Evolutionary conservation across 257 asterid genomes (phyloP).

Genomic region (Henckelia pumila): DNA sequence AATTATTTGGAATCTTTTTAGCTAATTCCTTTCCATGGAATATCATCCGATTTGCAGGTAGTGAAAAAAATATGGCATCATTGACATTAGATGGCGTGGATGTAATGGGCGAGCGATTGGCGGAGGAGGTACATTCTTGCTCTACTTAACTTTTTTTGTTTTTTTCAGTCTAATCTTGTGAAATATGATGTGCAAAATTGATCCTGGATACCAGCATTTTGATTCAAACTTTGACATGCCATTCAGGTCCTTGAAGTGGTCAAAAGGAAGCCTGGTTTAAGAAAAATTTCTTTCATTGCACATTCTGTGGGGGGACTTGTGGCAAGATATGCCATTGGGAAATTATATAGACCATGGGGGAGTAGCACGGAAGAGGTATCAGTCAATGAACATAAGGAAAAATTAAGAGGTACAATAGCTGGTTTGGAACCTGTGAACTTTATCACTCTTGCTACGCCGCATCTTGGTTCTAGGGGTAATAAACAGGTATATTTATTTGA

Average conservation of each 20-base stretch:
- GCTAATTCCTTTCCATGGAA: slow-evolving; percentile 4
- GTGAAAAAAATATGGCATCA: slow-evolving; percentile 72
- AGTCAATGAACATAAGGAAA: slow-evolving; percentile 33
- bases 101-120: slow-evolving; percentile 93
- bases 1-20: too few species aligned
- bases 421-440: slow-evolving; percentile 82
- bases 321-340: slow-evolving; percentile 93
- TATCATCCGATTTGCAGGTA: slow-evolving; percentile 52
- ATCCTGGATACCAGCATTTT: slow-evolving; percentile 11
- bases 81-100: slow-evolving; percentile 93
- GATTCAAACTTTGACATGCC: slow-evolving; percentile 29
- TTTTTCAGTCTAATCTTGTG: slow-evolving; percentile 21
- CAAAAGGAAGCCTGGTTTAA: slow-evolving; percentile 61
- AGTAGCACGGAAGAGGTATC: slow-evolving; percentile 44
- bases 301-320: slow-evolving; percentile 99
- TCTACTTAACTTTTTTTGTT: slow-evolving; percentile 5
- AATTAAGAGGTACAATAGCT: slow-evolving; percentile 71
- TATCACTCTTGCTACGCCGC: slow-evolving; percentile 94
- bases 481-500: slow-evolving; percentile 62
- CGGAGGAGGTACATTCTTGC: slow-evolving; percentile 66
- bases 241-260: slow-evolving; percentile 76
- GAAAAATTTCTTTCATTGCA: slow-evolving; percentile 82
- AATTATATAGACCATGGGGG: slow-evolving; percentile 50
- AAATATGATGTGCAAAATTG: neutral
- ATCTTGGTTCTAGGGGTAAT: slow-evolving; percentile 98